phyloP scores from a whole-genome alignment of 768 basidiomycete genomes.

The Pisolithus marmoratus region DNA sequence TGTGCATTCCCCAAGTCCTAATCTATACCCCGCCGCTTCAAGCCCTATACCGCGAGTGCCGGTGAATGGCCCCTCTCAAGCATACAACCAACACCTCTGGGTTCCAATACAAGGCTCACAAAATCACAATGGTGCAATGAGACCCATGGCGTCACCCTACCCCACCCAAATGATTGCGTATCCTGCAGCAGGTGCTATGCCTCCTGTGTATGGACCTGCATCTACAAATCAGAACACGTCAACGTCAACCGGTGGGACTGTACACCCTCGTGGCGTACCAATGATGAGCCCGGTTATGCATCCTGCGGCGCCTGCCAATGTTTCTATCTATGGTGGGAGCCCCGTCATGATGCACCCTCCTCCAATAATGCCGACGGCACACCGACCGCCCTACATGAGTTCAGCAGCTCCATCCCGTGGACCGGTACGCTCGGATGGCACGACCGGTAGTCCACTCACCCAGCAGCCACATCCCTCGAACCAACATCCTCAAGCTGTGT shows the following conservation, averaged over 20 bases:
- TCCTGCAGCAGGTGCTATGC: slow-evolving; percentile 43
- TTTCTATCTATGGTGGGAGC: slow-evolving; percentile 59
- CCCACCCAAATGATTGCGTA: slow-evolving; percentile 62
- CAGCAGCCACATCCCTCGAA: slow-evolving; percentile 29
- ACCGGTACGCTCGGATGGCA: slow-evolving; percentile 44
- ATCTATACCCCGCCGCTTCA: slow-evolving; percentile 58
- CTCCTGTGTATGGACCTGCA: slow-evolving; percentile 43
- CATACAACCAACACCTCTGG: slow-evolving; percentile 65
- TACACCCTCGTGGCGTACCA: slow-evolving; percentile 45
- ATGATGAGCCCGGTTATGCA: slow-evolving; percentile 73
- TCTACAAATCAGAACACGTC: slow-evolving; percentile 35
- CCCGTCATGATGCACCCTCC: slow-evolving; percentile 60
- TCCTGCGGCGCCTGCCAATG: slow-evolving; percentile 39
- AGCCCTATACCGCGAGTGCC: slow-evolving; percentile 65
- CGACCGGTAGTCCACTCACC: slow-evolving; percentile 34
- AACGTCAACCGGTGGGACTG: slow-evolving; percentile 22
- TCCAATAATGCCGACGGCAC: slow-evolving; percentile 32
- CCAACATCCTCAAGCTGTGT: slow-evolving; percentile 25
- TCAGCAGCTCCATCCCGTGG: slow-evolving; percentile 47
- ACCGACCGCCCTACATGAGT: slow-evolving; percentile 34
- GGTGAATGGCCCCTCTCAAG: slow-evolving; percentile 54
- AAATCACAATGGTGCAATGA: slow-evolving; percentile 47
- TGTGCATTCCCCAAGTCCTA: slow-evolving; percentile 64
- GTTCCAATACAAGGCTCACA: slow-evolving; percentile 46
- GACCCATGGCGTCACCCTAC: slow-evolving; percentile 55